These are phyloP conservation scores for Cephalotrichum gorgonifer DNA, from an alignment of 2,329 filamentous ascomycete species.

Conservation along the genomic window DNA sequence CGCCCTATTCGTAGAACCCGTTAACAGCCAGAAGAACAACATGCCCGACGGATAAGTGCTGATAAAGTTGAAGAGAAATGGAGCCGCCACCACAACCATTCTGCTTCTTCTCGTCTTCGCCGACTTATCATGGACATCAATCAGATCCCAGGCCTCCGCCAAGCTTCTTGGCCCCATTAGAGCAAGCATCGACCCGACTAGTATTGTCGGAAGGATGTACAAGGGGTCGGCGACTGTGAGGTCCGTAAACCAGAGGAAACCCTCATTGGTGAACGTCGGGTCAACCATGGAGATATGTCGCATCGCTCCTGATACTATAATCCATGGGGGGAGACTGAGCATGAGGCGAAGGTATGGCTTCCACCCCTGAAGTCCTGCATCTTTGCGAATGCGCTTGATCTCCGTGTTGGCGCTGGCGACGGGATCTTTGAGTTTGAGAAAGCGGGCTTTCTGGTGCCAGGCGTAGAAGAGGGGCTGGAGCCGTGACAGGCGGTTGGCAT, in stretches of 20 bases:
- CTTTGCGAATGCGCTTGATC: slow-evolving; percentile 15
- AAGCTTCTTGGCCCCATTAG: slow-evolving; percentile 17
- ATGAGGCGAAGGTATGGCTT: slow-evolving; percentile 1
- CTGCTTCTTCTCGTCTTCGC: no score
- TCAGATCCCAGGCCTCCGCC: slow-evolving; percentile 15
- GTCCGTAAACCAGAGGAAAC: slow-evolving; percentile 45
- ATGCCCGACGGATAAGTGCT: slow-evolving; percentile 29
- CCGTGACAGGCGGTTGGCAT: slow-evolving; percentile 15
- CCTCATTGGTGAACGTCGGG: slow-evolving; percentile 33
- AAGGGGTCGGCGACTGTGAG: slow-evolving; percentile 41
- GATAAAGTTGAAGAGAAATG: no score
- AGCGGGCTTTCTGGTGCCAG: slow-evolving; percentile 15
- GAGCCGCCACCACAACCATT: no score
- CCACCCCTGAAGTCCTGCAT: slow-evolving; percentile 12
- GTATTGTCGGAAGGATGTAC: slow-evolving; percentile 28
- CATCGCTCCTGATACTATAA: slow-evolving; percentile 10
- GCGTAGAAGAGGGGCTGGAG: background rate
- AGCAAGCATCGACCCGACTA: slow-evolving; percentile 14
- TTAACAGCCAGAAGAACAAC: slow-evolving; percentile 23
- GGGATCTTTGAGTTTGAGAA: slow-evolving; percentile 6
- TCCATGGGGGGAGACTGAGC: slow-evolving; percentile 15
- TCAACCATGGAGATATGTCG: slow-evolving; percentile 20
- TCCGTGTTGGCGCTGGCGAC: background rate
- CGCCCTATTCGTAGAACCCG: background rate
- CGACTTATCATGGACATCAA: no score